These are phyloP conservation scores for Cladobotryum protrusum DNA, from an alignment of 2,329 filamentous ascomycete species.

Conservation along the genomic window DNA sequence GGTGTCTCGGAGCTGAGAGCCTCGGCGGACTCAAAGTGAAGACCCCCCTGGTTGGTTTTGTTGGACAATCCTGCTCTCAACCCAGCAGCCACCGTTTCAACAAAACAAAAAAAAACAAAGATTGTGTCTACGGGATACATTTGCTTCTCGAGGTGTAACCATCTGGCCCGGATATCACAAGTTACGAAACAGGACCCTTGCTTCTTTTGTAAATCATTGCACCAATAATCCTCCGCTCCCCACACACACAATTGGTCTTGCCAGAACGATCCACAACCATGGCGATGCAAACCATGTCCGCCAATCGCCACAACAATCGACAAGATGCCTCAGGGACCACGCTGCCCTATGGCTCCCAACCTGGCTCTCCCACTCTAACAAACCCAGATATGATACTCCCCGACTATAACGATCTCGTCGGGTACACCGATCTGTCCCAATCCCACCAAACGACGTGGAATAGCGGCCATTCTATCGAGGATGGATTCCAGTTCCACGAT, in stretches of 20 bases:
- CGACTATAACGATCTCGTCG: constrained; percentile 56
- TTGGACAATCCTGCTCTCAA: background rate
- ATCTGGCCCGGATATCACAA: background rate
- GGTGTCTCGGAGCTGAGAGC: background rate
- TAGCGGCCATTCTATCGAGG: constrained; percentile 31
- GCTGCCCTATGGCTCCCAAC: constrained; percentile 41
- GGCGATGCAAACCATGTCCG: constrained; percentile 24
- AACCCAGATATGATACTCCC: constrained; percentile 95
- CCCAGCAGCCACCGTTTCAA: background rate
- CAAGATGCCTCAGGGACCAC: constrained; percentile 22
- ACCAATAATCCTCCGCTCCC: background rate
- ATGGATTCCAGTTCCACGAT: constrained; percentile 39
- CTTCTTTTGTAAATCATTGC: background rate
- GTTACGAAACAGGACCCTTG: background rate
- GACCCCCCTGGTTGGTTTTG: background rate
- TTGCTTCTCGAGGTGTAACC: background rate
- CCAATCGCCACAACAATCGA: constrained; percentile 22
- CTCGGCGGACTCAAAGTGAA: background rate
- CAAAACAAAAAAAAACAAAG: background rate
- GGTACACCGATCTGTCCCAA: constrained; percentile 45
- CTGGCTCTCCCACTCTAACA: constrained; percentile 78
- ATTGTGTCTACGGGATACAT: background rate
- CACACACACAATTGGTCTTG: background rate
- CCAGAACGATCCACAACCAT: constrained; percentile 15
- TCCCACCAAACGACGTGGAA: constrained; percentile 49